A percentile compares a stretch with the other conserved stretches of the same genome.
Evolutionary conservation across 2,329 filamentous ascomycete genomes (phyloP).

Genomic region (Diaporthe sp.): DNA sequence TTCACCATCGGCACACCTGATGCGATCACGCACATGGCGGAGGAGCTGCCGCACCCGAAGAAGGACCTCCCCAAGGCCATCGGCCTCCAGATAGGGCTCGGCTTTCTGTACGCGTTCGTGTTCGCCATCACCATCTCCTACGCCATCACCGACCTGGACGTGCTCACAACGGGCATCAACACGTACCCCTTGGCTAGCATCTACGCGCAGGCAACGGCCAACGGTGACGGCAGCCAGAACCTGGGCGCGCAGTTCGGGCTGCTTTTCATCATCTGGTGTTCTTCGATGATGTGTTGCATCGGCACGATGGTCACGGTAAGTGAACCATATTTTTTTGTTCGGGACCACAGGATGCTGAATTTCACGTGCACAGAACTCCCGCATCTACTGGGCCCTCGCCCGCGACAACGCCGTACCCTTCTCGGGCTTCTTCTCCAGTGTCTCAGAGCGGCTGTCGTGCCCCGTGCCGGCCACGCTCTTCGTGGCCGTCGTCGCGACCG

Average conservation of each 20-base stretch:
- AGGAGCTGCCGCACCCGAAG: conserved; percentile 67
- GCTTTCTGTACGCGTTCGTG: conserved; percentile 63
- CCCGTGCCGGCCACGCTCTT: conserved; percentile 72
- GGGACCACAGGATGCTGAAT: too few species aligned
- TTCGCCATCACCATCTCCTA: conserved; percentile 68
- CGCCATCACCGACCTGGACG: conserved; percentile 67
- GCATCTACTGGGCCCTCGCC: conserved; percentile 66
- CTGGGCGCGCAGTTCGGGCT: conserved; percentile 69
- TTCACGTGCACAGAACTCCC: conserved; percentile 42
- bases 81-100: conserved; percentile 62
- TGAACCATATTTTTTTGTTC: neutral
- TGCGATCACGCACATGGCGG: conserved; percentile 72
- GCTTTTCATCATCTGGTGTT: conserved; percentile 69
- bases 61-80: conserved; percentile 66
- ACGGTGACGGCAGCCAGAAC: conserved; percentile 57
- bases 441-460: conserved; percentile 68
- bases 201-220: conserved; percentile 69
- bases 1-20: conserved; percentile 77
- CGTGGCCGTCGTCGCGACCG: conserved; percentile 64
- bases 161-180: conserved; percentile 64
- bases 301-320: conserved; percentile 65
- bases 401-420: conserved; percentile 74
- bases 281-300: conserved; percentile 62
- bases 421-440: conserved; percentile 63
- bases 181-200: conserved; percentile 75